Evolutionary conservation across 768 basidiomycete species (phyloP).

Genomic region (Lanmaoa rubissima): DNA sequence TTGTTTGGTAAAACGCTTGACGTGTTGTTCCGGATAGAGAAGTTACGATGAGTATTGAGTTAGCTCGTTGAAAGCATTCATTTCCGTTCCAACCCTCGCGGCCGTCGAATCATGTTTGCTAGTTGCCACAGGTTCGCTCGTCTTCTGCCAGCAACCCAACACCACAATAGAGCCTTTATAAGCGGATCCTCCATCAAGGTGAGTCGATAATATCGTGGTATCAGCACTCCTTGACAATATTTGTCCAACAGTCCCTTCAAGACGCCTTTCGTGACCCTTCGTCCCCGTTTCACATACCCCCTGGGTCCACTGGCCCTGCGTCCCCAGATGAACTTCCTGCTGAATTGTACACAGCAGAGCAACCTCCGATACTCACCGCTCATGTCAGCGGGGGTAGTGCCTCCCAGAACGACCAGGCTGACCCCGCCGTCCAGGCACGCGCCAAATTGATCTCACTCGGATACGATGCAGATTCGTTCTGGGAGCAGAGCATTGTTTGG

Average conservation of each 20-base stretch:
- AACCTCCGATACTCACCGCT: constrained; percentile 3
- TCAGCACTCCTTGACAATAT: not conserved
- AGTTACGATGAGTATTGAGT: too few species aligned
- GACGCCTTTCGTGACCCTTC: constrained; percentile 60
- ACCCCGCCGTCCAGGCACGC: constrained; percentile 38
- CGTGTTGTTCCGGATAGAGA: too few species aligned
- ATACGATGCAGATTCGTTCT: constrained; percentile 65
- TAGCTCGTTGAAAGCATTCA: too few species aligned
- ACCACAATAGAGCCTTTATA: constrained; percentile 1
- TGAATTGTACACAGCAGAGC: not conserved
- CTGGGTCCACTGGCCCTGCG: constrained; percentile 57
- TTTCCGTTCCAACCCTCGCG: not conserved
- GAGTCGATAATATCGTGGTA: not conserved
- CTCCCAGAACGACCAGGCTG: not conserved
- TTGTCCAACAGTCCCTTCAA: constrained; percentile 49
- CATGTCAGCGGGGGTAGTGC: not conserved
- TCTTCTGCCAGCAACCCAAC: not conserved
- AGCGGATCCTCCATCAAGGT: constrained; percentile 32
- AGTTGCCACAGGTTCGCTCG: not conserved
- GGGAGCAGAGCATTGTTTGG: constrained; percentile 78
- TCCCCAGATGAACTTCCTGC: constrained; percentile 47
- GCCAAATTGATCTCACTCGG: constrained; percentile 45
- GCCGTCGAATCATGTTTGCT: constrained; percentile 8
- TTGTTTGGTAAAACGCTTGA: too few species aligned
- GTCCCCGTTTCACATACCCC: constrained; percentile 64